These are phyloP conservation scores for Pyracantha coccinea DNA, from an alignment of 331 rosid genomes.

Conservation along the genomic window DNA sequence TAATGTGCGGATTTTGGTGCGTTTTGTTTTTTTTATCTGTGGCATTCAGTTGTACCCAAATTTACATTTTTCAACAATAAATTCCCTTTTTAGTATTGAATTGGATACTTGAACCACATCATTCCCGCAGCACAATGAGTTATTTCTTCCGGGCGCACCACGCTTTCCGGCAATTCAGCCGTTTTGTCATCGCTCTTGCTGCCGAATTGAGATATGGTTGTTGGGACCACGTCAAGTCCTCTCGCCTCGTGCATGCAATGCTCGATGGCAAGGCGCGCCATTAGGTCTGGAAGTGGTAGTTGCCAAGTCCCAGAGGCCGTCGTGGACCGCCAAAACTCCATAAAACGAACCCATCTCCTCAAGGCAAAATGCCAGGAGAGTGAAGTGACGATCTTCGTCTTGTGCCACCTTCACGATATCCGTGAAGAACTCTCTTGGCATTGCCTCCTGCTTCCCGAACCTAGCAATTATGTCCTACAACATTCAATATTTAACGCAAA, in stretches of 20 bases:
- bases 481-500: not conserved
- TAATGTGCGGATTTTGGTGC: not conserved
- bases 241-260: conserved; percentile 96
- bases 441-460: conserved; percentile 68
- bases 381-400: conserved; percentile 82
- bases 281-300: conserved; percentile 59
- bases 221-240: conserved; percentile 78
- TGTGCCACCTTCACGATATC: conserved; percentile 84
- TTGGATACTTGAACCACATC: conserved; percentile 47
- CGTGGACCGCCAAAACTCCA: conserved; percentile 75
- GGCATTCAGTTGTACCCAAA: not conserved
- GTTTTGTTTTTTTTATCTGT: too few species aligned
- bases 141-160: conserved; percentile 77
- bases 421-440: conserved; percentile 81
- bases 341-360: conserved; percentile 66
- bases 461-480: conserved; percentile 86
- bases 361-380: conserved; percentile 63
- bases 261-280: conserved; percentile 73
- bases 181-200: conserved; percentile 58
- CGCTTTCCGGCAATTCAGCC: conserved; percentile 68
- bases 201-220: conserved; percentile 61
- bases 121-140: conserved; percentile 89
- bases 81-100: too few species aligned
- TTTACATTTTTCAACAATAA: too few species aligned
- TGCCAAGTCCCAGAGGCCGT: conserved; percentile 92